Conservation (phyloP, 2,329 filamentous ascomycete species). For the Ceratocystis cubensis region DNA sequence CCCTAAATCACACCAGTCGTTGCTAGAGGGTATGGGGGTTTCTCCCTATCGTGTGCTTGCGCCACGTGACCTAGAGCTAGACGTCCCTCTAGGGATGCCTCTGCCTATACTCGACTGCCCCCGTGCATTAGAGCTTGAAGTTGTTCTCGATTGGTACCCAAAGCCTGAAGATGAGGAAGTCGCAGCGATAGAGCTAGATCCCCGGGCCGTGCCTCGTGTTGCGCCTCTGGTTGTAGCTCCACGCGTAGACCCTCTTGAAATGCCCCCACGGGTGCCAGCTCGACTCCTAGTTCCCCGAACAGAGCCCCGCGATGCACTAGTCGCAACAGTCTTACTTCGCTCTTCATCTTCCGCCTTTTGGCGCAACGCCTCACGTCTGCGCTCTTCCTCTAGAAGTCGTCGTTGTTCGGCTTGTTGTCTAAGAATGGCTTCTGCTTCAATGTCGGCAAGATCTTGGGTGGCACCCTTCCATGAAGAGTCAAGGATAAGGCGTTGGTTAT, state of each 20-base stretch:
- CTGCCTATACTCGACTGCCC: conserved; percentile 30
- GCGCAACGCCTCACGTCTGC: conserved; percentile 57
- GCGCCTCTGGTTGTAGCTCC: neutral
- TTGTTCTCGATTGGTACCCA: conserved; percentile 25
- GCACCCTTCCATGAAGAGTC: conserved; percentile 84
- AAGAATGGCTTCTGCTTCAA: conserved; percentile 64
- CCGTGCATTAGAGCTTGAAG: conserved; percentile 24
- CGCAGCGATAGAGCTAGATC: conserved; percentile 2
- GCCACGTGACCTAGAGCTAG: conserved; percentile 22
- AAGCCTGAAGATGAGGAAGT: conserved; percentile 24
- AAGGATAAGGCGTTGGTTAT: conserved; percentile 84
- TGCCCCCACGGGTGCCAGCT: neutral
- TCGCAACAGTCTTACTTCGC: conserved; percentile 28
- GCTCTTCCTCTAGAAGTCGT: conserved; percentile 64
- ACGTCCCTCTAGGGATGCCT: conserved; percentile 26
- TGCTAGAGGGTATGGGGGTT: neutral
- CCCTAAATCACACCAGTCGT: neutral
- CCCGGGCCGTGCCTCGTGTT: conserved; percentile 8
- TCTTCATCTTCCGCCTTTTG: conserved; percentile 52
- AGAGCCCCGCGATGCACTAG: conserved; percentile 25
- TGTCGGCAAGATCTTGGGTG: conserved; percentile 70
- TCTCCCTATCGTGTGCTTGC: neutral
- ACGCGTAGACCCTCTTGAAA: conserved; percentile 19
- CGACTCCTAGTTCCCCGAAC: conserved; percentile 10
- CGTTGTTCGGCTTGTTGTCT: conserved; percentile 68